phyloP scores from a whole-genome alignment of 2,329 filamentous ascomycete genomes.

The Pyrenochaeta sp. region DNA sequence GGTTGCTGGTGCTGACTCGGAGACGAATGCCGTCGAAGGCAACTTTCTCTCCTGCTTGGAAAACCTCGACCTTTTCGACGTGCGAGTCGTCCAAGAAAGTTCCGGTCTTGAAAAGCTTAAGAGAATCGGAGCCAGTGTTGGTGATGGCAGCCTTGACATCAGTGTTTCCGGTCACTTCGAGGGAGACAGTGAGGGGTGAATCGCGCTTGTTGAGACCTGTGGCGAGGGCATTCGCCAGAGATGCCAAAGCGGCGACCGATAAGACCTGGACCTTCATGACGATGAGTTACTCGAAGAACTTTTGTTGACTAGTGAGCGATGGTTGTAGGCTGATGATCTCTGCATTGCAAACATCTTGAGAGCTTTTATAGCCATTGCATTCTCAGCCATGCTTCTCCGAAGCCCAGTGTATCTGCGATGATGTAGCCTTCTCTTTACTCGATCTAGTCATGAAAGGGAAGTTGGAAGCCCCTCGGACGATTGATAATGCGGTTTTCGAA shows the following conservation, averaged over 20 bases:
- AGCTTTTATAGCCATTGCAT: slow-evolving; percentile 5
- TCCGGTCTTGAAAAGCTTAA: slow-evolving; percentile 61
- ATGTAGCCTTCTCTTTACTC: background rate
- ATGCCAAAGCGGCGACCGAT: slow-evolving; percentile 20
- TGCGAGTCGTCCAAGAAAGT: slow-evolving; percentile 59
- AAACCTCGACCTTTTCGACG: slow-evolving; percentile 62
- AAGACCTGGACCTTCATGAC: slow-evolving; percentile 26
- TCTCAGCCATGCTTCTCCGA: background rate
- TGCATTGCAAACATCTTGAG: background rate
- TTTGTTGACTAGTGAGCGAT: slow-evolving; percentile 1
- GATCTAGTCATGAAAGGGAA: slow-evolving; percentile 18
- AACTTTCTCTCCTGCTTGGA: slow-evolving; percentile 56
- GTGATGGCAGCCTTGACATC: slow-evolving; percentile 60
- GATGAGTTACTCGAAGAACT: background rate
- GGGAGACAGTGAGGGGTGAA: slow-evolving; percentile 44
- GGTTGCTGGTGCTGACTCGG: slow-evolving; percentile 53
- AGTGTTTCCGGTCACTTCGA: slow-evolving; percentile 59
- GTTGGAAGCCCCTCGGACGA: slow-evolving; percentile 1
- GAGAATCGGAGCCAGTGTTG: slow-evolving; percentile 57
- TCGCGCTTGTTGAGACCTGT: slow-evolving; percentile 45
- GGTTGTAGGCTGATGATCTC: slow-evolving; percentile 3
- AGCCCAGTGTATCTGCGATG: background rate
- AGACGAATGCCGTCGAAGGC: slow-evolving; percentile 61
- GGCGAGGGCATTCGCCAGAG: slow-evolving; percentile 22
- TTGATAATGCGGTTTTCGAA: slow-evolving; percentile 8